A percentile compares a stretch with the other conserved stretches of the same genome.
Conservation (phyloP, 371 early-diverging fungal genomes). For the Mucor mucedo region DNA sequence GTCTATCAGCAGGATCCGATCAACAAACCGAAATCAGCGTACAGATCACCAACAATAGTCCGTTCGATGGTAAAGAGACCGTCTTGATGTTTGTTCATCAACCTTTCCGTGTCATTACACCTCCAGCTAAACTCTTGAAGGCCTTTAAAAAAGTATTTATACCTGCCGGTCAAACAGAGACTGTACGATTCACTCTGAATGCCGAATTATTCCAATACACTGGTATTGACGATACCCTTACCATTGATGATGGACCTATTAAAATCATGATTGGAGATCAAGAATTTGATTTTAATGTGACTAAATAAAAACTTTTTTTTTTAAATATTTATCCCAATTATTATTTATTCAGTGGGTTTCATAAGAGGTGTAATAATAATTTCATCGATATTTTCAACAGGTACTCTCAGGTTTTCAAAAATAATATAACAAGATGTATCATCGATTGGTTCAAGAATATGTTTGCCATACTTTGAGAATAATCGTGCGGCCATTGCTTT, state of each 20-base stretch:
- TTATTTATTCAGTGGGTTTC: neutral
- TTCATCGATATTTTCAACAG: slow-evolving; percentile 5
- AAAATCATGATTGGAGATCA: slow-evolving; percentile 36
- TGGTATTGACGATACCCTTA: slow-evolving; percentile 34
- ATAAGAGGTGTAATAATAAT: slow-evolving; percentile 10
- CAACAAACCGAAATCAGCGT: slow-evolving; percentile 40
- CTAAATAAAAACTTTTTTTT: neutral
- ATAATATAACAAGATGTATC: slow-evolving; percentile 35
- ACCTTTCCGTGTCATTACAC: slow-evolving; percentile 49
- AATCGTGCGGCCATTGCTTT: slow-evolving; percentile 8
- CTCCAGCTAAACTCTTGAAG: slow-evolving; percentile 47
- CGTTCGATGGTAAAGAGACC: slow-evolving; percentile 55
- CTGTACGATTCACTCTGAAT: slow-evolving; percentile 48
- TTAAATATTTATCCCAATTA: neutral
- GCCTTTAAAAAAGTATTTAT: slow-evolving; percentile 61
- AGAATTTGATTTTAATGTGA: slow-evolving; percentile 28
- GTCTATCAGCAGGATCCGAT: too few relatives aligned
- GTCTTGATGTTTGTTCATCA: slow-evolving; percentile 70
- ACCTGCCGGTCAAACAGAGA: slow-evolving; percentile 41
- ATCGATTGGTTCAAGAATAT: slow-evolving; percentile 33
- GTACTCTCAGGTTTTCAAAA: slow-evolving; percentile 33
- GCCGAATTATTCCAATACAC: slow-evolving; percentile 45
- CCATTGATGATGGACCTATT: slow-evolving; percentile 38
- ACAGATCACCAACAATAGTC: slow-evolving; percentile 57
- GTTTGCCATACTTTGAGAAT: slow-evolving; percentile 32